Evolutionary conservation across 2,329 filamentous ascomycete genomes (phyloP), one percentile per base, ranked within the genome.

Genomic region (Fusarium duplospermum): DNA sequence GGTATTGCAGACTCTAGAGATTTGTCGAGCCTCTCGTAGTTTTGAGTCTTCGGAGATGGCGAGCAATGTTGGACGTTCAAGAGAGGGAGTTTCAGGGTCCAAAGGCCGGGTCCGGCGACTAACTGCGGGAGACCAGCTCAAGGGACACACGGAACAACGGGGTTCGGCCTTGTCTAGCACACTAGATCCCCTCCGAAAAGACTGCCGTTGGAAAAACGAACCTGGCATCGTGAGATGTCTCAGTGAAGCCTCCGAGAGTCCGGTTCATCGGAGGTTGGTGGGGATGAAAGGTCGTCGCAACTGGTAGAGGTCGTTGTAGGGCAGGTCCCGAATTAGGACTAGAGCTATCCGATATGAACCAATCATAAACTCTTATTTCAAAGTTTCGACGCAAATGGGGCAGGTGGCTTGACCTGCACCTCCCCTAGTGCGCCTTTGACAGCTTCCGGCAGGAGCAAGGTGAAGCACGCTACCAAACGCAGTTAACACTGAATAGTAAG

Each of bases 371-470:
- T 10, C 18, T n/a, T 6, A 63, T 70, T 35, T 45, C 16, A 22
- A 47, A 27, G 42, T 64, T 40, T 64, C 35, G 29, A 62, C 52
- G 61, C 71, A 72, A 74, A 70, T 64, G 61, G 57, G 73, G 73
- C 31, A 75, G 65, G 73, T 45, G 65, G 67, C 54, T 47, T 40
- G 27, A 54, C 45, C 62, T 36, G 64, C 54, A 54, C 62, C 67
- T 65, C 42, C 59, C 22, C 31, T 64, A 59, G 67, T 66, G 24
- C 50, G 40, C 62, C 29, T 62, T 61, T 71, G 72, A 65, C 66
- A 73, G 58, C 36, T 75, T 75, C 62, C 73, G 70, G 70, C 47
- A 64, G 67, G 61, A 67, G 61, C 42, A 73, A 63, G 56, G 20
- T 45, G 20, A 45, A 45, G 72, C 47, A 74, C 38, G 33, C 18